Evolutionary conservation across 2,329 filamentous ascomycete genomes (phyloP), one percentile per base, ranked within the genome.

Genomic region (Magnaporthiopsis incrustans): DNA sequence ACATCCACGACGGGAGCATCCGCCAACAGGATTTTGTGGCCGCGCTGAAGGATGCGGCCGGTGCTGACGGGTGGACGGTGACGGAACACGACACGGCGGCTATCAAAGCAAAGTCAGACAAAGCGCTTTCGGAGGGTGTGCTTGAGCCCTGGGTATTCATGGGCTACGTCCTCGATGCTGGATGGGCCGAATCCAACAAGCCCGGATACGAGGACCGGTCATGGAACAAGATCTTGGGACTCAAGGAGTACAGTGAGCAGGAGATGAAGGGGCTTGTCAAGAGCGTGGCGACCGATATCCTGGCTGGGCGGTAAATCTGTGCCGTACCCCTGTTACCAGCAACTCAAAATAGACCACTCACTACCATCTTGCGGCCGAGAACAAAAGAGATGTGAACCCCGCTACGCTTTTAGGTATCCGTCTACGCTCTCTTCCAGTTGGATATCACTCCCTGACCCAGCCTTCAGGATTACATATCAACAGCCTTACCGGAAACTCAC

Each of bases 31-130:
- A 87, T 66, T 73, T 89, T 1, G 69, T 89, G 2, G 72, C 74
- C n/a, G 71, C 78, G 0, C 73, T 84, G 1, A 83, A 89, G 73
- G 79, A 81, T 64, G 73, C 79, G 12, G 83, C 81, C 0, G 38
- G 38, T 6, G 79, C 79, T 1, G 71, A 74, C n/a, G 81, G 82
- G 65, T 87, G 81, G 77, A 74, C 76, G 0, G 75, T 86, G 2
- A 77, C 76, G 5, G 73, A 71, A 6, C 64, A 73, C 7, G 71
- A 67, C 22, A 73, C 73, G 25, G 68, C 66, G 0, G 77, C 78
- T 11, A 66, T 77, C 61, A 69, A 75, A 63, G 72, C 73, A 68
- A 71, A 68, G 35, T 79, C 75, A 1, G 69, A 74, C 57, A 77
- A 77, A 60, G 80, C 78, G 69, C 67, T 79, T 14, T 70, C 69